Evolutionary conservation across 2,329 filamentous ascomycete species (phyloP), one percentile per base, ranked within the genome.

Genomic region (Nannizziopsis barbatae): DNA sequence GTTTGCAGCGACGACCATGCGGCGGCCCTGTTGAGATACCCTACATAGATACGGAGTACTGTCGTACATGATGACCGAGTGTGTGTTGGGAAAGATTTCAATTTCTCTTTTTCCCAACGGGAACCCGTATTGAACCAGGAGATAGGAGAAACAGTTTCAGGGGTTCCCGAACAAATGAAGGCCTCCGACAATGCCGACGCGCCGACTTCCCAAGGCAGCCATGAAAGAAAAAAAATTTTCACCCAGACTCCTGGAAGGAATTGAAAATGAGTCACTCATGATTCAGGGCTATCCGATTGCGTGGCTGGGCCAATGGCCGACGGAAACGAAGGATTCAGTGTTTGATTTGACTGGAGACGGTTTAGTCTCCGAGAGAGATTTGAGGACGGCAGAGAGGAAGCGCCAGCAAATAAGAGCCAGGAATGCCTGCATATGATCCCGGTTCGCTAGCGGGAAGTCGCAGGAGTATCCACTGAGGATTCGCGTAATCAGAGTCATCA

Each of bases 331-430:
- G 42, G 42, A 45, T 36, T 36, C 17, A 8, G 2, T 15, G 14
- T 43, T 10, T 43, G 22, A 33, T 43, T 43, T 8, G 12, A 5
- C 14, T 43, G 14, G 10, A 33, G 40, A 14, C 42, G 15, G 20
- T 44, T 32, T 31, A 45, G 32, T 44, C 31, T 44, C 43, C n/a
- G 43, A 14, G 7, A 20, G 7, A 14, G 37, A 20, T 10, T n/a
- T n/a, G 31, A 11, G 18, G 38, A 18, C 14, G n/a, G 22, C 43
- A 39, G 18, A 20, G 32, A 30, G 43, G 35, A 45, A 40, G 44
- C 43, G 43, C 36, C 44, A 35, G 33, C 44, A 40, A 46, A 40
- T 46, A 30, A 46, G 36, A 40, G 27, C 33, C 22, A 40, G 22
- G 33, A 46, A 46, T 31, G n/a, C 18, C 31, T 36, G 1, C 33